Evolutionary conservation across 148 eudicot species (phyloP), one percentile per base, ranked within the genome.

Genomic region (Chenopodium berlandieri): DNA sequence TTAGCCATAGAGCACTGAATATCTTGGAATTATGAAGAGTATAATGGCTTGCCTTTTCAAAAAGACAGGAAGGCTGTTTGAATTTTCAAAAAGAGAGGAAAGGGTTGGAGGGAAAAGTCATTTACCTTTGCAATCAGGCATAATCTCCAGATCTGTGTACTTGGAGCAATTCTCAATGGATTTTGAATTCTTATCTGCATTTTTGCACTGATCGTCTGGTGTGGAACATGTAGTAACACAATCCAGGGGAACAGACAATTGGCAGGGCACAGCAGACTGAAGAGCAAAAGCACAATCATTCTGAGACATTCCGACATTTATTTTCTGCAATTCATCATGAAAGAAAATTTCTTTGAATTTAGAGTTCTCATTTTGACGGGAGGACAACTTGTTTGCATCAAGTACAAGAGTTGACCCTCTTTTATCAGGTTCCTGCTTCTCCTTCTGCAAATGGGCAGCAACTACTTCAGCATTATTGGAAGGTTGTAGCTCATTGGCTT

Each of bases 61-160:
- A 34, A 34, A 34, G 40, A 34, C 40, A 34, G 40, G 44, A 7
- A 12, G 37, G 69, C 22, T 19, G 40, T 37, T 8, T 14, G 12
- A 19, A 11, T 10, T 7, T 75, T 9, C 47, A 62, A 22, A 31
- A 8, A 6, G 66, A 27, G 27, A 46, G 48, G 65, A 34, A 69
- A 25, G 31, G 52, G 20, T 20, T 17, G 3, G 27, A 9, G n/a
- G 20, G 22, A 32, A 2, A 48, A 75, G 22, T 11, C 5, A 70
- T 79, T 73, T 89, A 89, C 92, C 94, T 88, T 83, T 66, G 75
- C 64, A 60, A 73, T 44, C 78, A 73, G 79, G 78, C 20, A 78
- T 56, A 75, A 66, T 79, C 19, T 73, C 86, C 27, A 54, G 40
- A 46, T 82, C 84, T 58, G 80, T 82, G 73, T 75, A 77, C 84